Conservation (phyloP, 139 green algal species). For the Chlamydomonas sphaeroides region DNA sequence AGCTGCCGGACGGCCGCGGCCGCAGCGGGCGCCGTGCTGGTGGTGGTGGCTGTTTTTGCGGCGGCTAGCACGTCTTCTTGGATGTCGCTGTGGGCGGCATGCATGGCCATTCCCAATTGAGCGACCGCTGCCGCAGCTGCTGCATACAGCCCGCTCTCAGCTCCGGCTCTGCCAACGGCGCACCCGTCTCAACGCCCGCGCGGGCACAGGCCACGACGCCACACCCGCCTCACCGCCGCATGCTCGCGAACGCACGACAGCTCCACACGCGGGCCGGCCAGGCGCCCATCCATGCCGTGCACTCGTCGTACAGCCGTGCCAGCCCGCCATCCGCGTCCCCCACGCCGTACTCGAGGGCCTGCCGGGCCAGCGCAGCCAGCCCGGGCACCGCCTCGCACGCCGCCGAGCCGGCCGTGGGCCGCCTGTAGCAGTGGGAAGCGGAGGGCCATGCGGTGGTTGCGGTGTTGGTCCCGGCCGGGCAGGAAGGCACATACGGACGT, state of each 20-base stretch:
- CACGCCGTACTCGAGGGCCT: constrained; percentile 3
- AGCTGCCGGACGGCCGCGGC: constrained; percentile 15
- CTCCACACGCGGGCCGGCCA: constrained; percentile 32
- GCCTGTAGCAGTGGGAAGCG: too few relatives aligned
- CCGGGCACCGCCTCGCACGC: constrained; percentile 10
- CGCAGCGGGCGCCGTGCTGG: not conserved
- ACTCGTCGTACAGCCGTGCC: constrained; percentile 14
- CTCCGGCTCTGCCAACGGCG: too few relatives aligned
- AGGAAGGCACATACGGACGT: not conserved
- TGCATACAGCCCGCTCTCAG: not conserved
- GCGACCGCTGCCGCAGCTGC: not conserved
- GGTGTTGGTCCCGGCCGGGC: too few relatives aligned
- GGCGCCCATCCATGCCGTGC: constrained; percentile 7
- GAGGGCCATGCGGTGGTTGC: too few relatives aligned
- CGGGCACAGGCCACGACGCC: not conserved
- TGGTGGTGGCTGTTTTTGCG: not conserved
- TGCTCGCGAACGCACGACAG: not conserved
- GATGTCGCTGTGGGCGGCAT: not conserved
- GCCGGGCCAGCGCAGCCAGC: not conserved
- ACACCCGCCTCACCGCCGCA: not conserved
- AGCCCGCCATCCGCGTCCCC: constrained; percentile 22
- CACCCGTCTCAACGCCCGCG: too few relatives aligned
- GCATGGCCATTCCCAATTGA: too few relatives aligned
- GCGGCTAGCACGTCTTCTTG: constrained; percentile 20
- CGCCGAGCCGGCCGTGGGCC: not conserved